phyloP scores from a whole-genome alignment of 768 basidiomycete genomes.

The Stropharia rugosoannulata region DNA sequence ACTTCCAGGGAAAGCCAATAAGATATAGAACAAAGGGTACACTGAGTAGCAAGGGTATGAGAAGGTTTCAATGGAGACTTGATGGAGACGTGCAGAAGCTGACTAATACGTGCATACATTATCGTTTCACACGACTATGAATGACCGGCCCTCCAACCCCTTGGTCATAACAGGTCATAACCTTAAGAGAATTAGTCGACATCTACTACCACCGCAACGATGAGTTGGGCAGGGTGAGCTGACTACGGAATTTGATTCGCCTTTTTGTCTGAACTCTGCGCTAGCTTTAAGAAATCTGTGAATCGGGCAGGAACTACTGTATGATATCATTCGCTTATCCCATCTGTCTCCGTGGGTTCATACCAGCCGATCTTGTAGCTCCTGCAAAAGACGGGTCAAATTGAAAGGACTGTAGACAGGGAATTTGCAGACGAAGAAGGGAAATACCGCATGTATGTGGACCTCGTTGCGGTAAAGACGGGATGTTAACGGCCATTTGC shows the following conservation, averaged over 20 bases:
- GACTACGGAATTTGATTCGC: not conserved
- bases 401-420: conserved; percentile 91
- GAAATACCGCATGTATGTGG: conserved; percentile 81
- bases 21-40: not conserved
- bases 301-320: conserved; percentile 92
- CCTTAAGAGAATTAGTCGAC: not conserved
- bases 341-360: conserved; percentile 9
- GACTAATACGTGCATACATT: not conserved
- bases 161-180: not conserved
- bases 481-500: not conserved
- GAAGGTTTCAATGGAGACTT: too few species aligned
- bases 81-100: too few species aligned
- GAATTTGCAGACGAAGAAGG: conserved; percentile 93
- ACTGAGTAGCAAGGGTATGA: not conserved
- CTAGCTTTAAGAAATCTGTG: conserved; percentile 90
- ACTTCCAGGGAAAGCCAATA: too few species aligned
- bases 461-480: not conserved
- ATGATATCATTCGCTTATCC: conserved; percentile 23
- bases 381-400: conserved; percentile 97
- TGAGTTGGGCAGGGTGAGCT: conserved; percentile 60
- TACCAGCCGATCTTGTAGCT: conserved; percentile 46
- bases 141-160: not conserved
- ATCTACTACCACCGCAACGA: conserved; percentile 15
- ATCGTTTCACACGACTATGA: not conserved
- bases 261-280: conserved; percentile 1